Conservation (phyloP, 495 filamentous ascomycete species). For the Margaritispora aquatica region DNA sequence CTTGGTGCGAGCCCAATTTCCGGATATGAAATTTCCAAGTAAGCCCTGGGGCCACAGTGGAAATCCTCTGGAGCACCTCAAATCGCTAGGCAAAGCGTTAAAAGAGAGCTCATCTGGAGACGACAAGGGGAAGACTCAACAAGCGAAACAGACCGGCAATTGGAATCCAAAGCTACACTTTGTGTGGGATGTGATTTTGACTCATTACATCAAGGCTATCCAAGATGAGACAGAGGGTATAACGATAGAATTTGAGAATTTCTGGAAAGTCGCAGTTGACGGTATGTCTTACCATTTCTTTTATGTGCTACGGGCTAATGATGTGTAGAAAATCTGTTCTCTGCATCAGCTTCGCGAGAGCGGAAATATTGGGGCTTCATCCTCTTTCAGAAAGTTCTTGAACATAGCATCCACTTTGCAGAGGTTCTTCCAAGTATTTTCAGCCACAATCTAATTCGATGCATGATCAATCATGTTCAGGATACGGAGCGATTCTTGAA, state of each 20-base stretch:
- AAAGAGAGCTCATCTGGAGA: constrained; percentile 64
- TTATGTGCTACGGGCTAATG: not conserved
- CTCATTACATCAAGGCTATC: constrained; percentile 35
- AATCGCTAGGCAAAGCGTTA: constrained; percentile 63
- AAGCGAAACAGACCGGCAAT: constrained; percentile 47
- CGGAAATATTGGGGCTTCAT: constrained; percentile 89
- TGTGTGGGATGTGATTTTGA: constrained; percentile 76
- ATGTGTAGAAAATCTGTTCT: constrained; percentile 61
- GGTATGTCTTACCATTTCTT: constrained; percentile 29
- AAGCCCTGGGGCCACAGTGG: constrained; percentile 64
- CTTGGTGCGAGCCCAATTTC: constrained; percentile 53
- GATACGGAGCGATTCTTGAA: constrained; percentile 83
- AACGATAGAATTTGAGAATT: constrained; percentile 56
- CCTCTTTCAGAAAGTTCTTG: constrained; percentile 68
- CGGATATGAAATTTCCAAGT: constrained; percentile 53
- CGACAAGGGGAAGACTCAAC: constrained; percentile 33
- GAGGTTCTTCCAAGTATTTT: constrained; percentile 49
- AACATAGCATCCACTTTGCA: constrained; percentile 37
- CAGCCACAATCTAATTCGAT: constrained; percentile 75
- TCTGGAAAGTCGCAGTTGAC: constrained; percentile 89
- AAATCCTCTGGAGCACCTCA: constrained; percentile 66
- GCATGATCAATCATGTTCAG: constrained; percentile 77
- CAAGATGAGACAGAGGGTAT: constrained; percentile 28
- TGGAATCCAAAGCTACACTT: constrained; percentile 81
- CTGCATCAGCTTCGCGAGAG: constrained; percentile 70